Evolutionary conservation across 2,329 filamentous ascomycete species (phyloP), one percentile per base, ranked within the genome.

Genomic region (Neonectria hederae): DNA sequence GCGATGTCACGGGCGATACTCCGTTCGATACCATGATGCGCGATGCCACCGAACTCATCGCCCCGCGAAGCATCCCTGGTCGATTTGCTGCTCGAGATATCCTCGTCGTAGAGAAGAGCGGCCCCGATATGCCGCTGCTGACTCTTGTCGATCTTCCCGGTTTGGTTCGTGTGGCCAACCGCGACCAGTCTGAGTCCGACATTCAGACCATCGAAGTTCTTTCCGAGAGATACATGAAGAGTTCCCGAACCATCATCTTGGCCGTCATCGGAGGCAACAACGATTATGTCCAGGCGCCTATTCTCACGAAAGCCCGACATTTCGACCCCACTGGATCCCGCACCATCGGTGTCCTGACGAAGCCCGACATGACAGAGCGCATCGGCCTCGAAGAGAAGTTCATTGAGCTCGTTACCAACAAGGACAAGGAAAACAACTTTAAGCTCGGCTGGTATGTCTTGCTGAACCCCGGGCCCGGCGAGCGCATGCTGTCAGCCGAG

Each of bases 111-210:
- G 87, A 90, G 69, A 83, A 89, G 71, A 82, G 81, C 11, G 87
- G 87, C 0, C 87, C 87, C 0, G 83, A 87, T 11, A 84, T 86
- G 78, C 86, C 86, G 1, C 81, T 89, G 17, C 76, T 90, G 46
- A 90, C 86, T 0, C 80, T 90, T 1, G 86, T 90, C 8, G 88
- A 90, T 74, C 78, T 90, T 35, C 88, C 87, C 0, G 87, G 88
- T 2, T 76, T 90, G 1, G 84, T 89, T 28, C 80, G 82, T 32
- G 83, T 86, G 9, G 82, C 82, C 68, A 87, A 84, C 65, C 79
- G 81, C 30, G 81, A 85, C 58, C 85, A 88, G 71, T 85, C 83
- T 1, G 78, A 82, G 30, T 77, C 81, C 22, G 86, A 88, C 46
- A 85, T 85, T 59, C 77, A 81, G 63, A 83, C 85, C 2, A 86